phyloP scores from a whole-genome alignment of 495 filamentous ascomycete genomes.

The Penicillium longicatenatum region DNA sequence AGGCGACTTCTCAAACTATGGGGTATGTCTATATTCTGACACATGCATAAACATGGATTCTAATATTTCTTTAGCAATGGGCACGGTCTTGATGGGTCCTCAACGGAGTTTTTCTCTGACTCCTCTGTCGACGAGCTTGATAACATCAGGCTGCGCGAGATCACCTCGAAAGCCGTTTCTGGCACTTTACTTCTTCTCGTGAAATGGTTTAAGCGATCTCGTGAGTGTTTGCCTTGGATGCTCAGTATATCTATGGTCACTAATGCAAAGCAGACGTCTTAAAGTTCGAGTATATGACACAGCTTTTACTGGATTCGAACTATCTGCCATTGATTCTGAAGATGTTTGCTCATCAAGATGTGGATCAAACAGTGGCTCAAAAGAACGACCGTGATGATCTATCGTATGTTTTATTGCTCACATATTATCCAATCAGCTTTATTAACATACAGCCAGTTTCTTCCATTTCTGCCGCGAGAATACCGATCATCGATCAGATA shows the following conservation, averaged over 20 bases:
- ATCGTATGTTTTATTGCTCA: constrained; percentile 54
- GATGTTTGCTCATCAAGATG: constrained; percentile 88
- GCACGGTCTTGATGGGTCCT: constrained; percentile 36
- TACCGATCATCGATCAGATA: constrained; percentile 44
- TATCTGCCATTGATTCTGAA: constrained; percentile 91
- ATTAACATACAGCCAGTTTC: constrained; percentile 54
- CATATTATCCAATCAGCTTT: not conserved
- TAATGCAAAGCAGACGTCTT: constrained; percentile 67
- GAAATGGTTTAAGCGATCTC: constrained; percentile 96
- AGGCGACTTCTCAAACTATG: constrained; percentile 49
- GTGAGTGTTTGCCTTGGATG: constrained; percentile 55
- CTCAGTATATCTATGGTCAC: constrained; percentile 12
- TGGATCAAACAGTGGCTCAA: constrained; percentile 84
- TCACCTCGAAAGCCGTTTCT: constrained; percentile 86
- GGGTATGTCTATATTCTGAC: constrained; percentile 30
- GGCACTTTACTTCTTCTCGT: constrained; percentile 80
- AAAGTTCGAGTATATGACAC: constrained; percentile 94
- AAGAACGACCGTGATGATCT: constrained; percentile 81
- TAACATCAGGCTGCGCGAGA: constrained; percentile 76
- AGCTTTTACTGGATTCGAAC: constrained; percentile 89
- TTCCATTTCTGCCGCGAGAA: constrained; percentile 80
- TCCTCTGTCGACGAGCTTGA: constrained; percentile 72
- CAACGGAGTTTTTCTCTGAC: constrained; percentile 37
- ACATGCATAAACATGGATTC: not conserved
- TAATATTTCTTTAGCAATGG: constrained; percentile 27